phyloP scores from a whole-genome alignment of 176 grass and related monocot genomes.

The Tillandsia leiboldiana region DNA sequence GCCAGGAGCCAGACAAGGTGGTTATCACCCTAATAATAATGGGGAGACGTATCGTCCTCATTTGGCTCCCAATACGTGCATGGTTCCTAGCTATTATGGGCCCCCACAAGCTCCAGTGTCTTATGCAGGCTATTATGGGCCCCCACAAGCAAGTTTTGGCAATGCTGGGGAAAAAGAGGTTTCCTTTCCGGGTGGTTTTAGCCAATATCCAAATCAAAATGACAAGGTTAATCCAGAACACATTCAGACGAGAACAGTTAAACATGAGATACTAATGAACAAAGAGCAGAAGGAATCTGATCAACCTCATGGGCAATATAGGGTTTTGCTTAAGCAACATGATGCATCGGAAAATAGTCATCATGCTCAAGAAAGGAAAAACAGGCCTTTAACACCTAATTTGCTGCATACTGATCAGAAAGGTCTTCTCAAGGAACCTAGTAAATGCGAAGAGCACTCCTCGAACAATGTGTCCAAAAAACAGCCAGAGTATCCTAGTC shows the following conservation, averaged over 20 bases:
- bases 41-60: constrained; percentile 45
- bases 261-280: constrained; percentile 27
- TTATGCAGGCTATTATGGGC: constrained; percentile 68
- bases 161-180: constrained; percentile 40
- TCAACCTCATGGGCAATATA: constrained; percentile 42
- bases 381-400: constrained; percentile 34
- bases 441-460: background rate
- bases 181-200: constrained; percentile 51
- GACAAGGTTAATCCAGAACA: constrained; percentile 38
- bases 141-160: constrained; percentile 40
- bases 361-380: constrained; percentile 37
- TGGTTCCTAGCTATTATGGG: constrained; percentile 54
- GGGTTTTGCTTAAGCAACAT: constrained; percentile 63
- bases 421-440: constrained; percentile 3
- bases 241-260: constrained; percentile 33
- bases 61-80: constrained; percentile 48
- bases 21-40: constrained; percentile 54
- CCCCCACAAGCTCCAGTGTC: constrained; percentile 56
- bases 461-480: constrained; percentile 17
- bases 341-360: constrained; percentile 17
- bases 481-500: constrained; percentile 20
- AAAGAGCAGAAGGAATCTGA: constrained; percentile 35
- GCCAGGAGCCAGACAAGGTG: constrained; percentile 29
- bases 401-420: constrained; percentile 38
- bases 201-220: constrained; percentile 43